Base-by-base conservation (phyloP, 257 asterid genomes). In the Solanum chilense region DNA sequence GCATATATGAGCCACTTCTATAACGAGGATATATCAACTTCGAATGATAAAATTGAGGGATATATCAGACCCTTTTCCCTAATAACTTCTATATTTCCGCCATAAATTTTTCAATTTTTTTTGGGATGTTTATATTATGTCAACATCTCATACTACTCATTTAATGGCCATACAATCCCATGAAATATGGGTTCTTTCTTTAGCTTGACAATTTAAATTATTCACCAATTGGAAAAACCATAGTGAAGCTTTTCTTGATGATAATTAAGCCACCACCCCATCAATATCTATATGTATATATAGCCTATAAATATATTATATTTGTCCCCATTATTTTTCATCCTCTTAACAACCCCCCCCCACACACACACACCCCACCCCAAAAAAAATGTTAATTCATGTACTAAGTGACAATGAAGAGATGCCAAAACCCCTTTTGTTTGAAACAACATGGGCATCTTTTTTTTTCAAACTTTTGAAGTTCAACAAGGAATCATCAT, bases 371-470 rank as follows among this genome's bases (percentile, higher is more conserved):
- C 2, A 3, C n/a, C 6, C 14, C 39, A 1, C 35, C 5, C 0
- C 71, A 0, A 1, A 6, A 6, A 3, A 44, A 45, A 13, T 2
- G 6, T n/a, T 2, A 77, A 27, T 47, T 47, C 12, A 88, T 71
- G 86, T 42, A 87, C 84, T 70, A 29, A 73, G 90, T 66, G 89
- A 87, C 92, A 85, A 85, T 85, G 58, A 88, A 85, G 87, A 87
- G 85, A 82, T 66, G 86, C 90, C 85, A 89, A 87, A 90, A 89
- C 70, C 86, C 85, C 44, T 84, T 86, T 86, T 69, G 83, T 70
- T 87, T 44, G 69, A 87, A 71, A 85, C 86, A 86, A 86, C 88
- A 89, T 68, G 89, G 89, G 89, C 87, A 66, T 86, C 90, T 87
- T 69, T 37, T 37, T 37, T 70, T 77, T 75, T 83, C 12, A 18